Base-by-base conservation (phyloP, 139 green algal genomes). In the Auxenochlorella protothecoides region DNA sequence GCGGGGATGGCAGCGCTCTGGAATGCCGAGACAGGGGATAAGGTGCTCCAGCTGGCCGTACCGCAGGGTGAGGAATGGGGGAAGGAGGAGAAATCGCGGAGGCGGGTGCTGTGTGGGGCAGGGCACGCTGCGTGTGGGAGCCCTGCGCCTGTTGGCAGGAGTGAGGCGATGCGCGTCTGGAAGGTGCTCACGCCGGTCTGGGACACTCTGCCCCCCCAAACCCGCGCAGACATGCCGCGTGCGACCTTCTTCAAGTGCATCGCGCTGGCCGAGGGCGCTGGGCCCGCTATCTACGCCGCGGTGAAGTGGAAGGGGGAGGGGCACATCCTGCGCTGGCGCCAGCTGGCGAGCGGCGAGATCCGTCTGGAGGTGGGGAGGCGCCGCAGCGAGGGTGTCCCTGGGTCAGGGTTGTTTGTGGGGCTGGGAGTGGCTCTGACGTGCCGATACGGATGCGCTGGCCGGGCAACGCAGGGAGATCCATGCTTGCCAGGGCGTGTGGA, bases 171-270 rank as follows among this genome's bases (percentile, higher is more conserved):
- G 27, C 27, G 27, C 27, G 27, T 44, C 27, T 44, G 27, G 27
- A 2, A 44, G 27, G 27, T 44, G 27, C 27, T 44, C 27, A 44
- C 0, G 27, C 27, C 27, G 27, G 27, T 44, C 27, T 44, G 27
- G 27, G 27, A 44, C 27, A 44, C 27, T 55, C 5, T 11, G 54
- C 15, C 65, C 59, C 52, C 53, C n/a, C 0, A 9, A 3, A 2
- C 0, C 53, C 67, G 67, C n/a, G 69, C 73, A 73, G 78, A 83
- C 63, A 73, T 80, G 63, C 73, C 78, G n/a, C 64, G 73, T 14
- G 59, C 67, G 53, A 71, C 72, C 52, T 71, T 81, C 64, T 81
- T 81, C 68, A 66, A 68, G 14, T 81, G 77, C 72, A 66, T 72
- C 8, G 65, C 77, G 12, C 54, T 62, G 3, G 60, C 63, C 13